Evolutionary conservation across 2,329 filamentous ascomycete genomes (phyloP).

Genomic region (Chaetothyriales sp.): DNA sequence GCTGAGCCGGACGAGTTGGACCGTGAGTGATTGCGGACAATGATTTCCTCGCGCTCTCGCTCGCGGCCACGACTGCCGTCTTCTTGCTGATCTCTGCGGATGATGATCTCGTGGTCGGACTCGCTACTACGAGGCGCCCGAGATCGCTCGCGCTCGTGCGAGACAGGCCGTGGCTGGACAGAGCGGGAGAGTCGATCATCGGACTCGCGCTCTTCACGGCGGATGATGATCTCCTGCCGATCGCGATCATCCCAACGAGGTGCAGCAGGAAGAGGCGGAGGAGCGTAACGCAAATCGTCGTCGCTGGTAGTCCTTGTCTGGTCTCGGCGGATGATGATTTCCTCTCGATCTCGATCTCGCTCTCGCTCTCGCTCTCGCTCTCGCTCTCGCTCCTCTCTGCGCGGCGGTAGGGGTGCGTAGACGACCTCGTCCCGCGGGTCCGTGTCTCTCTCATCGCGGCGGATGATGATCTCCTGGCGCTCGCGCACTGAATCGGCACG

Average conservation of each 20-base stretch:
- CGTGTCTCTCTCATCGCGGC: conserved; percentile 18
- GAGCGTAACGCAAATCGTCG: conserved; percentile 9
- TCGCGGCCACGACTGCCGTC: conserved; percentile 13
- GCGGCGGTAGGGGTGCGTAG: conserved; percentile 6
- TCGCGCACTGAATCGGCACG: conserved; percentile 14
- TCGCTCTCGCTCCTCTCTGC: conserved; percentile 9
- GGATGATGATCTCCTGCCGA: conserved; percentile 23
- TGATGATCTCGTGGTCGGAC: conserved; percentile 25
- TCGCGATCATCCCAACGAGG: conserved; percentile 7
- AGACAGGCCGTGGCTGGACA: conserved; percentile 13
- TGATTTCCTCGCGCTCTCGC: conserved; percentile 20
- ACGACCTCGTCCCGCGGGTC: background rate
- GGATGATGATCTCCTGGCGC: conserved; percentile 24
- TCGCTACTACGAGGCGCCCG: conserved; percentile 7
- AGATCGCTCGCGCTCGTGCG: conserved; percentile 17
- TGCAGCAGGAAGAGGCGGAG: background rate
- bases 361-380: no score
- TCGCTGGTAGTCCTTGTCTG: conserved; percentile 14
- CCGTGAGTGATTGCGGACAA: conserved; percentile 24
- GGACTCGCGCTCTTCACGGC: conserved; percentile 23
- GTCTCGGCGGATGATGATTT: conserved; percentile 31
- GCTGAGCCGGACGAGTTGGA: conserved; percentile 14
- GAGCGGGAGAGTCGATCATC: background rate
- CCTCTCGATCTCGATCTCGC: conserved; percentile 27
- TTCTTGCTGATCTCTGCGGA: conserved; percentile 27